These are phyloP conservation scores for Ceratobasidium sp. DNA, from an alignment of 1,284 basidiomycete genomes.

Conservation along the genomic window DNA sequence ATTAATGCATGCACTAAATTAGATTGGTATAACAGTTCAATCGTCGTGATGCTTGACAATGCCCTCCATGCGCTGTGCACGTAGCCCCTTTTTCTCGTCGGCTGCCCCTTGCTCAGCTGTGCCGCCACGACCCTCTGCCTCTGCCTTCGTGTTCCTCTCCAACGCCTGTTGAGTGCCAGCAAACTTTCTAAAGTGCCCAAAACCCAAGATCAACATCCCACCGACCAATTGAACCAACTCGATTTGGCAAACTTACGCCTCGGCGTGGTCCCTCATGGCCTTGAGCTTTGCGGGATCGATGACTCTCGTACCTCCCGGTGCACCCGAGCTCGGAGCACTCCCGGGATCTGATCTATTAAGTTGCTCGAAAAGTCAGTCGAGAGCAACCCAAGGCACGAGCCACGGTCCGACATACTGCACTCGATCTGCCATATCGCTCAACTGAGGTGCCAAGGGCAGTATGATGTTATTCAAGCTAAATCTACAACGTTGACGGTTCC, in stretches of 20 bases:
- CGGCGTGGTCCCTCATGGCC: constrained; percentile 11
- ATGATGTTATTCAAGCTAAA: background rate
- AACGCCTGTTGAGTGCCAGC: constrained; percentile 23
- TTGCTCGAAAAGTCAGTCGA: background rate
- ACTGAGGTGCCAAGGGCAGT: background rate
- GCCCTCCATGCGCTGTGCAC: constrained; percentile 28
- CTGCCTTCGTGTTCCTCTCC: constrained; percentile 9
- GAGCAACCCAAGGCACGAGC: background rate
- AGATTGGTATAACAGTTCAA: background rate
- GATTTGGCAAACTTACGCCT: constrained; percentile 6
- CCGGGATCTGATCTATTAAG: constrained; percentile 4
- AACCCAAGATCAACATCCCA: background rate
- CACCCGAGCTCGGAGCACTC: background rate
- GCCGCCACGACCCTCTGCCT: background rate
- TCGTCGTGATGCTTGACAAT: constrained; percentile 35
- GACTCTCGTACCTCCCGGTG: background rate
- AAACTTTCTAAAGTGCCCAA: constrained; percentile 12
- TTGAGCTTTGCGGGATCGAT: constrained; percentile 27
- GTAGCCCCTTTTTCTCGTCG: constrained; percentile 5
- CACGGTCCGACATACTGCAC: constrained; percentile 8
- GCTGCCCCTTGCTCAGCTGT: background rate
- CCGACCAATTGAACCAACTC: background rate
- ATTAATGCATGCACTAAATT: background rate
- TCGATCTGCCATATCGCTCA: constrained; percentile 27
- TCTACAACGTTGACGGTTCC: background rate